Percentiles rank a stretch among this genome's conserved stretches.
phyloP scores from a whole-genome alignment of 768 basidiomycete species.

The Rubroboletus satanas region DNA sequence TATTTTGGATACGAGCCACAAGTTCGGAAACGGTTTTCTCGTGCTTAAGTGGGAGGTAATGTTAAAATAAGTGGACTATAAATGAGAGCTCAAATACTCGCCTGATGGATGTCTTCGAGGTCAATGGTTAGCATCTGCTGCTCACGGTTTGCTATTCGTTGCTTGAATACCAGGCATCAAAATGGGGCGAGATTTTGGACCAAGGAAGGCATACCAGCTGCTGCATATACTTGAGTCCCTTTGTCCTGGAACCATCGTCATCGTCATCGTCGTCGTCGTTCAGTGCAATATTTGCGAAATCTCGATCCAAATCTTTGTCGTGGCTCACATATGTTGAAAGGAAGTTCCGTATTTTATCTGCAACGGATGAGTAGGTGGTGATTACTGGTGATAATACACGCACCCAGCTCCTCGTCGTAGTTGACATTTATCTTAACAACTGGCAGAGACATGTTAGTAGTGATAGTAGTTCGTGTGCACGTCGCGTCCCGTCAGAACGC shows the following conservation, averaged over 20 bases:
- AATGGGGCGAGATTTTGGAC: slow-evolving; percentile 16
- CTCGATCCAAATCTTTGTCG: slow-evolving; percentile 62
- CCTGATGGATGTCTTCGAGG: slow-evolving; percentile 80
- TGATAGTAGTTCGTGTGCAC: slow-evolving; percentile 15
- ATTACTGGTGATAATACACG: not conserved
- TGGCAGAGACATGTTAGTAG: slow-evolving; percentile 59
- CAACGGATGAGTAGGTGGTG: slow-evolving; percentile 1
- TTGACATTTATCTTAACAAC: slow-evolving; percentile 56
- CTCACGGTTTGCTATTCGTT: slow-evolving; percentile 90
- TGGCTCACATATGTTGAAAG: slow-evolving; percentile 62
- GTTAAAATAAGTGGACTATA: slow-evolving; percentile 5
- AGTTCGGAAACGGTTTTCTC: slow-evolving; percentile 70
- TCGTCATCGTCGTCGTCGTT: slow-evolving; percentile 44
- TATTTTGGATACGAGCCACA: slow-evolving; percentile 72
- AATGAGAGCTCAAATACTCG: slow-evolving; percentile 30
- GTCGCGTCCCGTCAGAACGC: slow-evolving; percentile 23
- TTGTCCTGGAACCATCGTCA: slow-evolving; percentile 32
- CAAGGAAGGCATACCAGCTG: slow-evolving; percentile 61
- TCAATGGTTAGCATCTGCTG: slow-evolving; percentile 87
- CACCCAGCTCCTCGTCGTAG: slow-evolving; percentile 74
- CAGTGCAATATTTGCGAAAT: slow-evolving; percentile 69
- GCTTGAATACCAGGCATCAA: slow-evolving; percentile 43
- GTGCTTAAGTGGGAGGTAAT: slow-evolving; percentile 41
- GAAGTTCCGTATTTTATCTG: slow-evolving; percentile 70
- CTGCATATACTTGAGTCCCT: slow-evolving; percentile 71